A percentile compares a stretch with the other conserved stretches of the same genome.
These are phyloP conservation scores for Gnomoniopsis smithogilvyi DNA, from an alignment of 2,329 filamentous ascomycete genomes.

Conservation along the genomic window DNA sequence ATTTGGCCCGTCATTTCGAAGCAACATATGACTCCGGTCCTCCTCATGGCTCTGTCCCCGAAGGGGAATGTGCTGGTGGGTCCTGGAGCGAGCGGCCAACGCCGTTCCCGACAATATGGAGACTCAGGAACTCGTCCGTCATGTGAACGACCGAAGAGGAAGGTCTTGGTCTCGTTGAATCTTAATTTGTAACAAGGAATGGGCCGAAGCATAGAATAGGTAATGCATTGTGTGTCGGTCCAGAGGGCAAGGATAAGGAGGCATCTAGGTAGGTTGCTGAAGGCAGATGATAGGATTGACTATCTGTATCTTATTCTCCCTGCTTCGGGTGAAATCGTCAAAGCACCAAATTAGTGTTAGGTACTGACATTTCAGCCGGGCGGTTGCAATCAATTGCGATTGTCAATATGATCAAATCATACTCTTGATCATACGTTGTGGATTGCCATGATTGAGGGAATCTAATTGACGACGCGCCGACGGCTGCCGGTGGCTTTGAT, in stretches of 20 bases:
- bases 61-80: constrained; percentile 1
- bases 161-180: background rate
- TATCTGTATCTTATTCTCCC: background rate
- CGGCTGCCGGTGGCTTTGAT: too few species aligned
- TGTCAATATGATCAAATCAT: too few species aligned
- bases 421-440: too few species aligned
- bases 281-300: background rate
- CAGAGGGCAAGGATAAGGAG: background rate
- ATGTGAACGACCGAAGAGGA: background rate
- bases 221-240: background rate
- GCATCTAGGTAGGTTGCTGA: background rate
- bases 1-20: background rate
- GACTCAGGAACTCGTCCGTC: background rate
- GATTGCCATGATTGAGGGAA: too few species aligned
- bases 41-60: background rate
- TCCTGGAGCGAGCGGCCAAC: background rate
- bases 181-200: background rate
- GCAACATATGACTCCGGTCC: background rate
- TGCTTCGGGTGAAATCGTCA: too few species aligned
- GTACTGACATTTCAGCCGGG: too few species aligned
- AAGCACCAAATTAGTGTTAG: too few species aligned
- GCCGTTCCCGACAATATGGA: background rate
- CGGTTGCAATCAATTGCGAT: too few species aligned
- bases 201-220: background rate
- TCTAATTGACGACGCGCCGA: too few species aligned